A percentile compares a stretch with the other conserved stretches of the same genome.
Evolutionary conservation across 345 rosid species (phyloP).

Genomic region (Turritis glabra): DNA sequence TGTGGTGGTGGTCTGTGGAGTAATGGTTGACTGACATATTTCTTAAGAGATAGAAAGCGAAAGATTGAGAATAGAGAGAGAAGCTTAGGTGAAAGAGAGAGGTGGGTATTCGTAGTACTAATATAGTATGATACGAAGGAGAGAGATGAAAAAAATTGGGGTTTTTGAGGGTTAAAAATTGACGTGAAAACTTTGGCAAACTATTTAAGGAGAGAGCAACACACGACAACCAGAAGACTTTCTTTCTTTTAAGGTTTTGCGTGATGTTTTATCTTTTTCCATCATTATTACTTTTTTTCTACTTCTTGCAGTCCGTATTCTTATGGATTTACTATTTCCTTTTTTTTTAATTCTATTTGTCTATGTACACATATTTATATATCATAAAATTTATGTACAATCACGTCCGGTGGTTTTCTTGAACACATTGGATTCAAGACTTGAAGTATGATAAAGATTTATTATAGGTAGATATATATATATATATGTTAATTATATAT

Average conservation of each 20-base stretch:
- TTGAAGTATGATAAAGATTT: background rate
- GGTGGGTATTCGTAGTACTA: conserved; percentile 37
- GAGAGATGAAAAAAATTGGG: background rate
- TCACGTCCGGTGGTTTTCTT: background rate
- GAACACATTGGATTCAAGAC: background rate
- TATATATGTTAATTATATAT: background rate
- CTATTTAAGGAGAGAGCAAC: conserved; percentile 29
- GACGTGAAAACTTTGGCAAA: conserved; percentile 31
- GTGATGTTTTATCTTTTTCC: conserved; percentile 40
- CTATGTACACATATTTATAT: background rate
- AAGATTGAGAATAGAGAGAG: background rate
- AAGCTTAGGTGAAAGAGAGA: conserved; percentile 37
- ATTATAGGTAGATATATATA: background rate
- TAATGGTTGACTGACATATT: conserved; percentile 59
- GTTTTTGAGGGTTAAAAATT: conserved; percentile 9
- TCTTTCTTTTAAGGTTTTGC: conserved; percentile 44
- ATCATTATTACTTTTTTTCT: conserved; percentile 36
- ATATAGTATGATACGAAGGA: conserved; percentile 40
- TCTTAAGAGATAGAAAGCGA: conserved; percentile 23
- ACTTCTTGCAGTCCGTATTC: conserved; percentile 25
- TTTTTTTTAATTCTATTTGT: conserved; percentile 21
- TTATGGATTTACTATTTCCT: conserved; percentile 15
- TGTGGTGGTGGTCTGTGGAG: conserved; percentile 44
- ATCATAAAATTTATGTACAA: background rate
- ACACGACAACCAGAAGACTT: conserved; percentile 32